Evolutionary conservation across 2,329 filamentous ascomycete species (phyloP).

Genomic region (Aspergillus uvarum): DNA sequence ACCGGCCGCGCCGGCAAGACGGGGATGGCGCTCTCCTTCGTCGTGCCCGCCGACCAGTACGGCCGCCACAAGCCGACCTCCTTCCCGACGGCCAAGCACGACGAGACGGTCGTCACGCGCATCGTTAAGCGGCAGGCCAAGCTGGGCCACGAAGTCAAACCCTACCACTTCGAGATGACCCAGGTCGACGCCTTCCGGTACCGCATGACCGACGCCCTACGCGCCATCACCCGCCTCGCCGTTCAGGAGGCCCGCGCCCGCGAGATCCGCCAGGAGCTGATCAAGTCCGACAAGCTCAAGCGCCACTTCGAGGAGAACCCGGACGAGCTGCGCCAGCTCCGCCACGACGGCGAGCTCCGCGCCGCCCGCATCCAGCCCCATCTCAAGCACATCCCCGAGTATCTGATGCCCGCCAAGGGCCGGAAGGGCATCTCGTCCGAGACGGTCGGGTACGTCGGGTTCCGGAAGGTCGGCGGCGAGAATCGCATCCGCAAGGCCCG

Average conservation of each 20-base stretch:
- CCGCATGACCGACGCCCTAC: constrained; percentile 86
- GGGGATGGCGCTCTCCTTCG: constrained; percentile 94
- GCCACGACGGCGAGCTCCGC: constrained; percentile 85
- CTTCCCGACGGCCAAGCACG: constrained; percentile 71
- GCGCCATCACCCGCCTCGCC: constrained; percentile 84
- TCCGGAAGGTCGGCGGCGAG: constrained; percentile 50
- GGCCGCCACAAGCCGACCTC: constrained; percentile 87
- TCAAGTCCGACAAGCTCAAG: constrained; percentile 92
- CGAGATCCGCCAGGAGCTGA: constrained; percentile 82
- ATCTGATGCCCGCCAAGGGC: constrained; percentile 77
- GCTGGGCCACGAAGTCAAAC: constrained; percentile 76
- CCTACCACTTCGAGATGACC: constrained; percentile 92
- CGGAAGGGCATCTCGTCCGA: constrained; percentile 65
- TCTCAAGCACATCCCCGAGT: constrained; percentile 91
- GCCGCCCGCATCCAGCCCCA: constrained; percentile 83
- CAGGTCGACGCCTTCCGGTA: constrained; percentile 94
- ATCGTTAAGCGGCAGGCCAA: constrained; percentile 78
- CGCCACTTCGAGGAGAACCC: constrained; percentile 98
- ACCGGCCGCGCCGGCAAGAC: constrained; percentile 88
- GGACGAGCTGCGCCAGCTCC: constrained; percentile 77
- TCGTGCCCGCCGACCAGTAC: constrained; percentile 77
- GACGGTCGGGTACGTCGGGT: constrained; percentile 74
- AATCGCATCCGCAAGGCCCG: constrained; percentile 54
- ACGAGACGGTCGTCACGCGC: constrained; percentile 79
- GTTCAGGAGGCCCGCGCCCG: constrained; percentile 85